phyloP scores from a whole-genome alignment of 345 rosid species.

The Boechera divaricarpa region DNA sequence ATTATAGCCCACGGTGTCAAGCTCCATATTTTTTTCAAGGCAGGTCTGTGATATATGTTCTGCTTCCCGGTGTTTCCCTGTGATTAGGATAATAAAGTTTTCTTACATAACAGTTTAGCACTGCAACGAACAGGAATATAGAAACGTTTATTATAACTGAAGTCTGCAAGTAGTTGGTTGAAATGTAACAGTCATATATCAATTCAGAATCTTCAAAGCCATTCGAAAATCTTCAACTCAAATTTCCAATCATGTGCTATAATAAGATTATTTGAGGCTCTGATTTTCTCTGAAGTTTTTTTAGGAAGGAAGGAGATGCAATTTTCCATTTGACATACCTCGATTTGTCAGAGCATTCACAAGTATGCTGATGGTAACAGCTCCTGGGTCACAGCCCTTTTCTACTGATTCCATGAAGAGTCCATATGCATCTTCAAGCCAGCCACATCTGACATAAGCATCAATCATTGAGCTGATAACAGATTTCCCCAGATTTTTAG shows the following conservation, averaged over 20 bases:
- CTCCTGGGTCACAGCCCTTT: conserved; percentile 52
- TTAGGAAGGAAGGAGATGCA: conserved; percentile 9
- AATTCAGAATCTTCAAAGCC: neutral
- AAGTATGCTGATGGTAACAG: conserved; percentile 67
- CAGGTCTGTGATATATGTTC: conserved; percentile 54
- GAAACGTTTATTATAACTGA: neutral
- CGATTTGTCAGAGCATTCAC: conserved; percentile 71
- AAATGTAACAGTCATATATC: neutral
- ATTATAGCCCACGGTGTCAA: conserved; percentile 83
- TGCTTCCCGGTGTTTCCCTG: conserved; percentile 80
- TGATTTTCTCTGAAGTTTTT: neutral
- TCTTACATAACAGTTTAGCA: conserved; percentile 7
- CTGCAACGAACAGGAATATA: neutral
- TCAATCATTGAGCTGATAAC: conserved; percentile 67
- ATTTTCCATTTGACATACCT: conserved; percentile 52
- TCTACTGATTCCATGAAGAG: conserved; percentile 59
- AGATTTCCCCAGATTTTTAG: conserved; percentile 49
- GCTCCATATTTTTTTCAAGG: conserved; percentile 53
- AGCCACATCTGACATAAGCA: conserved; percentile 66
- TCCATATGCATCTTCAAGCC: conserved; percentile 61
- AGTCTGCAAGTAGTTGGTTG: neutral
- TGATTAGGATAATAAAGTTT: conserved; percentile 26
- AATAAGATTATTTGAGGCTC: conserved; percentile 15
- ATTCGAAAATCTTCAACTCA: neutral
- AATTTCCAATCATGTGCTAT: conserved; percentile 4